These are phyloP conservation scores for Echium plantagineum DNA, from an alignment of 257 asterid species.

Conservation along the genomic window DNA sequence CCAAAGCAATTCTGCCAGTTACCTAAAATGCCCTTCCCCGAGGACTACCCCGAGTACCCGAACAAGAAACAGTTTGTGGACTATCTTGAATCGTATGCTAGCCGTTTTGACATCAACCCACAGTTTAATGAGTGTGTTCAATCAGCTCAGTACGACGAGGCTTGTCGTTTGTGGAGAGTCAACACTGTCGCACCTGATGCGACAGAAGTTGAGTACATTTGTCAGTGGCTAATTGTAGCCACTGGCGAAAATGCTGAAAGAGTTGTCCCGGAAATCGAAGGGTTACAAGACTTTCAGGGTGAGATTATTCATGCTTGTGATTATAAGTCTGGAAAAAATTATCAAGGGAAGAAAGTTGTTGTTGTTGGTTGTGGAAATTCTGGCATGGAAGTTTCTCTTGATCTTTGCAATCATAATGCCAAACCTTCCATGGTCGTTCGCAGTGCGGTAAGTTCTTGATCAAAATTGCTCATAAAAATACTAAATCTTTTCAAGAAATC, in stretches of 20 bases:
- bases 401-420: slow-evolving; percentile 68
- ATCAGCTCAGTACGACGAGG: slow-evolving; percentile 67
- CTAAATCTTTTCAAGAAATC: too few species aligned
- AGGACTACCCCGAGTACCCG: slow-evolving; percentile 74
- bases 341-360: slow-evolving; percentile 55
- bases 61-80: slow-evolving; percentile 53
- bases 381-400: slow-evolving; percentile 93
- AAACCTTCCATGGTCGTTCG: slow-evolving; percentile 75
- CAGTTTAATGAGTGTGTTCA: slow-evolving; percentile 63
- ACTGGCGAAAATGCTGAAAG: slow-evolving; percentile 78
- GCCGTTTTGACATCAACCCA: slow-evolving; percentile 42
- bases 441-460: slow-evolving; percentile 46
- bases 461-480: background rate
- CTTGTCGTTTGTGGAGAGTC: slow-evolving; percentile 50
- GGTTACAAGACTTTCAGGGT: slow-evolving; percentile 47
- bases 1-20: slow-evolving; percentile 74
- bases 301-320: slow-evolving; percentile 70
- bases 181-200: slow-evolving; percentile 24
- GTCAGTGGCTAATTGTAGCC: slow-evolving; percentile 59
- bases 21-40: slow-evolving; percentile 58
- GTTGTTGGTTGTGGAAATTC: slow-evolving; percentile 87
- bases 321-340: slow-evolving; percentile 59
- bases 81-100: slow-evolving; percentile 54
- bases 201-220: slow-evolving; percentile 58
- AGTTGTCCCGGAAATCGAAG: slow-evolving; percentile 62